These are phyloP conservation scores for Grammothele lineata DNA, from an alignment of 768 basidiomycete genomes.

Conservation along the genomic window DNA sequence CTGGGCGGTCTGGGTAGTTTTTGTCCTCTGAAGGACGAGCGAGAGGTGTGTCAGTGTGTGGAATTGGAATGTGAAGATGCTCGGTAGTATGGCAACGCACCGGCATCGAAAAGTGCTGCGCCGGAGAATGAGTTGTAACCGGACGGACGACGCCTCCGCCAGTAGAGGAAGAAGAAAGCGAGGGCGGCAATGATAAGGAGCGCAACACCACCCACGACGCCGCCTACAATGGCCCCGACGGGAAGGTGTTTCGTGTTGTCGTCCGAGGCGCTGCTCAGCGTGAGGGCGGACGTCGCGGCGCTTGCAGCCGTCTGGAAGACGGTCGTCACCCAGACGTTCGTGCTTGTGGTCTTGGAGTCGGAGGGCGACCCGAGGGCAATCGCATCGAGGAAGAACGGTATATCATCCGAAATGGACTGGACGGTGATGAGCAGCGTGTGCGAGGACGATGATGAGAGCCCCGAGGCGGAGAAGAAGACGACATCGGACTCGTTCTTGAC, in stretches of 20 bases:
- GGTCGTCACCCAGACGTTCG: constrained; percentile 11
- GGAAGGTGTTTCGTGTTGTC: background rate
- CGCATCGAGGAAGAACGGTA: constrained; percentile 16
- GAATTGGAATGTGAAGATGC: background rate
- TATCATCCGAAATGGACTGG: background rate
- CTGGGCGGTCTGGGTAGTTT: background rate
- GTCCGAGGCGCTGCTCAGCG: background rate
- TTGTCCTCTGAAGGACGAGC: constrained; percentile 3
- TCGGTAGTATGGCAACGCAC: background rate
- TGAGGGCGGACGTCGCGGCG: background rate
- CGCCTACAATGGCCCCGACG: constrained; percentile 17
- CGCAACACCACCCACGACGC: constrained; percentile 13
- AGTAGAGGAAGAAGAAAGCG: constrained; percentile 13
- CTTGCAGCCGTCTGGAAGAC: constrained; percentile 2
- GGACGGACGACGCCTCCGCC: constrained; percentile 7
- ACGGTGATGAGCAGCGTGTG: constrained; percentile 20
- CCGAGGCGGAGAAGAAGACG: constrained; percentile 15
- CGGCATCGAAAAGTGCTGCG: constrained; percentile 5
- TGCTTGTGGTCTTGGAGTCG: background rate
- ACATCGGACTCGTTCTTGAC: background rate
- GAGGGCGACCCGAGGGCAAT: constrained; percentile 5
- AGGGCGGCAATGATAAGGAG: constrained; percentile 8
- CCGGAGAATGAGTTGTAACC: constrained; percentile 5
- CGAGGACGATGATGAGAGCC: constrained; percentile 1
- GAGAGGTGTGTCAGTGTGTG: background rate